A percentile compares a stretch with the other conserved stretches of the same genome.
phyloP scores from a whole-genome alignment of 2,329 filamentous ascomycete genomes.

The Colletotrichum orbiculare region DNA sequence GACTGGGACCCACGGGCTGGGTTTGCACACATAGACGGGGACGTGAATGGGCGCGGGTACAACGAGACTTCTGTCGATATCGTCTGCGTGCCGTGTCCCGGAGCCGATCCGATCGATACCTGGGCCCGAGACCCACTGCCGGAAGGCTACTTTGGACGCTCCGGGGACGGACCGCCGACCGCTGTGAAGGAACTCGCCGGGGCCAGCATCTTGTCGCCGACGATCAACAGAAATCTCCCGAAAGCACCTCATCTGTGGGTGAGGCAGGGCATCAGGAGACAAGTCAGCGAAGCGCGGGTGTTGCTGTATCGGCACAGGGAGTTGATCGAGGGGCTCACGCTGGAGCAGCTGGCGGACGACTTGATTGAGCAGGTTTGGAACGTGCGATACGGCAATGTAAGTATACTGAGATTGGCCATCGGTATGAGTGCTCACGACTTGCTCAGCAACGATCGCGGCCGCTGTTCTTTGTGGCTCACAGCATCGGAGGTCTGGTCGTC shows the following conservation, averaged over 20 bases:
- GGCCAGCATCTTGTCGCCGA: constrained; percentile 28
- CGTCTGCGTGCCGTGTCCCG: constrained; percentile 64
- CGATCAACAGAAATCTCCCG: constrained; percentile 36
- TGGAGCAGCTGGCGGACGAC: constrained; percentile 58
- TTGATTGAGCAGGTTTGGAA: constrained; percentile 56
- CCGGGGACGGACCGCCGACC: constrained; percentile 34
- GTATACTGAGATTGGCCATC: neutral
- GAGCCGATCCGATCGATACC: constrained; percentile 62
- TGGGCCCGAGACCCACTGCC: constrained; percentile 63
- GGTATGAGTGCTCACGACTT: neutral
- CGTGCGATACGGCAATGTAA: constrained; percentile 46
- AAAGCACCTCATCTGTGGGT: constrained; percentile 60
- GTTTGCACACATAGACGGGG: constrained; percentile 55
- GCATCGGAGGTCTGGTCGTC: constrained; percentile 69
- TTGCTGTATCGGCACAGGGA: constrained; percentile 63
- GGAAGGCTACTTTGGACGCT: constrained; percentile 57
- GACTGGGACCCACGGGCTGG: constrained; percentile 49
- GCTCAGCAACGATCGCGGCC: constrained; percentile 55
- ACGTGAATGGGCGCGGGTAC: constrained; percentile 55
- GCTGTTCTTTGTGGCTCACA: constrained; percentile 70
- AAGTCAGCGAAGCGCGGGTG: constrained; percentile 60
- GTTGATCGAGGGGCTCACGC: constrained; percentile 52
- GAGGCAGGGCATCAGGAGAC: constrained; percentile 61
- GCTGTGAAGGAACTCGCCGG: constrained; percentile 47
- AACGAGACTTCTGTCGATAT: constrained; percentile 67